These are phyloP conservation scores for Penicillium sp. DNA, from an alignment of 2,329 filamentous ascomycete genomes.

Conservation along the genomic window DNA sequence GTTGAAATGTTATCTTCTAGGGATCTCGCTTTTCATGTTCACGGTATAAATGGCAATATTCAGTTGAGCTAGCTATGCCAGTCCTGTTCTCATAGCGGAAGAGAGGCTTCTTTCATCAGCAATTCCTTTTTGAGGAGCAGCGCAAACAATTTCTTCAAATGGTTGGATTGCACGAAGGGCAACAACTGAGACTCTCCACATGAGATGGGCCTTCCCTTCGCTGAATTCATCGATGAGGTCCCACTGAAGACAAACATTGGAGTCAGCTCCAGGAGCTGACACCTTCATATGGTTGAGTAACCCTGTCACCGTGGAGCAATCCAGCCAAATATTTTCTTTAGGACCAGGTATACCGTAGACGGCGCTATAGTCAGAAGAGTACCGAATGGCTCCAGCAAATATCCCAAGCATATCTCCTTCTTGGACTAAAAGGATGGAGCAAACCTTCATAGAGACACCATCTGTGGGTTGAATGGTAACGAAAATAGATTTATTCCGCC, in stretches of 20 bases:
- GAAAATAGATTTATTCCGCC: slow-evolving; percentile 16
- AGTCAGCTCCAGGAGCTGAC: neutral
- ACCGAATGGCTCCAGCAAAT: slow-evolving; percentile 2
- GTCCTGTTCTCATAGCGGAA: no score
- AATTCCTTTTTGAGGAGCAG: neutral
- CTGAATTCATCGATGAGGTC: neutral
- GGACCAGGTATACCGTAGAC: slow-evolving; percentile 5
- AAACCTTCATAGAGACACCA: slow-evolving; percentile 5
- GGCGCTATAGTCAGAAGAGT: neutral
- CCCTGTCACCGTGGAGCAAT: slow-evolving; percentile 8
- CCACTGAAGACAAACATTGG: slow-evolving; percentile 4
- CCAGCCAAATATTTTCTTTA: slow-evolving; percentile 8
- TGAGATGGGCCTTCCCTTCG: neutral
- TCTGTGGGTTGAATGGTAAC: slow-evolving; percentile 12
- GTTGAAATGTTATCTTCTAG: no score
- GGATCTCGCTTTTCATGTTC: no score
- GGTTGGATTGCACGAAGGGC: neutral
- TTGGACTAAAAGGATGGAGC: slow-evolving; percentile 15
- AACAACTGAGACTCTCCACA: slow-evolving; percentile 1
- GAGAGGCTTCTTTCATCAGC: no score
- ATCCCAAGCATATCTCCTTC: neutral
- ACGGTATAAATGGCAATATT: no score
- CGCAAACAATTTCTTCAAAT: slow-evolving; percentile 2
- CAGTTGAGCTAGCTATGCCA: no score
- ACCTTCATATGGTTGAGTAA: slow-evolving; percentile 1